Base-by-base conservation (phyloP, 163 green algal genomes). In the Coccomyxa subellipsoidea region DNA sequence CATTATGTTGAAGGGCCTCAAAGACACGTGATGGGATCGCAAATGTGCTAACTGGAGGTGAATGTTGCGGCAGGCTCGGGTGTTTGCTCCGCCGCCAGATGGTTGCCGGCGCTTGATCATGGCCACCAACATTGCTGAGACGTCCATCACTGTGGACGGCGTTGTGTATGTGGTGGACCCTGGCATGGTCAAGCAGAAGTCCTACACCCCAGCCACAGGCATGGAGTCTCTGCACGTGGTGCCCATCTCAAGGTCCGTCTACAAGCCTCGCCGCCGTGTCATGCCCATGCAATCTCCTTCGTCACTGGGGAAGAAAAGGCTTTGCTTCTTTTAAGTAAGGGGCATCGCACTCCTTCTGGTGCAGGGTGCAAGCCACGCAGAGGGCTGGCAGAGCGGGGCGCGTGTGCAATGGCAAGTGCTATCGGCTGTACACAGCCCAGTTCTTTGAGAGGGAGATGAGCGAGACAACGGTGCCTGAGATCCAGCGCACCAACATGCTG, bases 91-190 rank as follows among this genome's bases (percentile, higher is more conserved):
- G 0, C 83, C 90, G 0, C 92, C 93, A 4, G 35, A 85, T 34
- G 93, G 92, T 10, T 91, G 90, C 71, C 87, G 96, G 29, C 88
- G 95, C 21, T 93, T 93, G 84, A 95, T 99, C 38, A 87, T 98
- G 75, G 93, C 96, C 29, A 99, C 96, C 79, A 99, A 98, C 88
- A 93, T 99, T 39, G 96, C 96, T 23, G 96, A 99, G 86, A 99
- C 96, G 18, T 96, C 90, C 72, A 90, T 99, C 47, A 99, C 96
- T 86, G 91, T 99, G 53, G 91, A 97, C 73, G 94, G 95, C 59
- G 92, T 98, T 12, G 93, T 97, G 79, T 98, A 97, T 81, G 95
- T 98, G 40, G 87, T 99, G 34, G 96, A 99, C 89, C 85, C 87
- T 27, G 96, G 96, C 34, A 78, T 96, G 47, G 92, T 97, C 40